Conservation (phyloP, 1,284 basidiomycete genomes). For the Puccinia novopanici region DNA sequence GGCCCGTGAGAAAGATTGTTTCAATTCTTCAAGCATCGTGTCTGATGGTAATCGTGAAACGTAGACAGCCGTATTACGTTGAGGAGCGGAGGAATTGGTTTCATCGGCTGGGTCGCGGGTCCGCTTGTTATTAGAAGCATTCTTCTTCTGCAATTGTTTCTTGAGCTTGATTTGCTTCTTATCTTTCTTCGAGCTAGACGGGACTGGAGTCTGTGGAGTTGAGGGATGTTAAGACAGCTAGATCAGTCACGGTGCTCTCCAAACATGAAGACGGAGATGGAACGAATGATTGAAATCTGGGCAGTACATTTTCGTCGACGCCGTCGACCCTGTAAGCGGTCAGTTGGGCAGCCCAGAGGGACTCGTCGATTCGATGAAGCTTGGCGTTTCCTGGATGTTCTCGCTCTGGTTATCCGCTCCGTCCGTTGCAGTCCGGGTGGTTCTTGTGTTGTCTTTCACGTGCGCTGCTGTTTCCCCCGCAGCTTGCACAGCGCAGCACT, state of each 20-base stretch:
- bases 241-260: background rate
- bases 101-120: slow-evolving; percentile 58
- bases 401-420: too few species aligned
- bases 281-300: slow-evolving; percentile 55
- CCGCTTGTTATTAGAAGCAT: slow-evolving; percentile 62
- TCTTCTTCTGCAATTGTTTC: slow-evolving; percentile 62
- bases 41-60: slow-evolving; percentile 81
- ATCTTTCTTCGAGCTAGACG: slow-evolving; percentile 64
- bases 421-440: too few species aligned
- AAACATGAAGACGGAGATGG: background rate
- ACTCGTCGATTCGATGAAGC: slow-evolving; percentile 90
- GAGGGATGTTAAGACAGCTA: background rate
- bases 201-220: slow-evolving; percentile 50
- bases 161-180: slow-evolving; percentile 67
- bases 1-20: slow-evolving; percentile 80
- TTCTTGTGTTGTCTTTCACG: too few species aligned
- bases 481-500: too few species aligned
- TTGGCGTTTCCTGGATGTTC: too few species aligned
- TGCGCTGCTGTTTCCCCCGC: too few species aligned
- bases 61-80: slow-evolving; percentile 81
- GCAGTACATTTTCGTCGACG: slow-evolving; percentile 80
- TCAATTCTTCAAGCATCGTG: slow-evolving; percentile 73
- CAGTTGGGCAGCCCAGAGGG: slow-evolving; percentile 79
- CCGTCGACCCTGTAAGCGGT: slow-evolving; percentile 85
- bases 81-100: slow-evolving; percentile 58